Conservation (phyloP, 2,329 filamentous ascomycete genomes). For the Penicillium sp. region DNA sequence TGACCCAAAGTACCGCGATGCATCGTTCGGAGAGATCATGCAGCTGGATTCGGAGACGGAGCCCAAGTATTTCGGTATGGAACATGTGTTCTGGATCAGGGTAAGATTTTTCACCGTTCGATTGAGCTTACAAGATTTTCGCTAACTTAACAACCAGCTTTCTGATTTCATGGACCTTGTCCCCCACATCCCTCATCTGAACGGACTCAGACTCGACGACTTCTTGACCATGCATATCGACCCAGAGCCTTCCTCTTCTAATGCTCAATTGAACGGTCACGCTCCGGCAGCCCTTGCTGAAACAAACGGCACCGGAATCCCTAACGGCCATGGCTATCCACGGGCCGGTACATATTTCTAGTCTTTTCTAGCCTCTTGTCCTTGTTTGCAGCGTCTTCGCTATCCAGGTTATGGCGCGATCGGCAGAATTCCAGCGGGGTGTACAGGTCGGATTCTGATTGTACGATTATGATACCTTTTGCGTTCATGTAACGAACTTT, state of each 20-base stretch:
- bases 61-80: slow-evolving; percentile 51
- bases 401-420: slow-evolving; percentile 17
- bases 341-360: slow-evolving; percentile 44
- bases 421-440: slow-evolving; percentile 22
- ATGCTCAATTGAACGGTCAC: slow-evolving; percentile 33
- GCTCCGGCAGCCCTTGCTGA: slow-evolving; percentile 23
- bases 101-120: slow-evolving; percentile 28
- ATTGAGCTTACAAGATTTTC: background rate
- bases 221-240: slow-evolving; percentile 44
- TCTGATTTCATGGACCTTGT: slow-evolving; percentile 53
- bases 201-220: slow-evolving; percentile 41
- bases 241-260: slow-evolving; percentile 30
- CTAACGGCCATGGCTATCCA: slow-evolving; percentile 37
- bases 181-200: slow-evolving; percentile 49
- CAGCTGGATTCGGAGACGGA: slow-evolving; percentile 44
- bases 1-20: slow-evolving; percentile 36
- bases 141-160: slow-evolving; percentile 34
- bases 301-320: slow-evolving; percentile 27
- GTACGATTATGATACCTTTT: slow-evolving; percentile 47
- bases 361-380: slow-evolving; percentile 15
- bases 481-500: slow-evolving; percentile 28
- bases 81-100: slow-evolving; percentile 54
- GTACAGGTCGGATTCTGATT: slow-evolving; percentile 36
- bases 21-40: slow-evolving; percentile 40
- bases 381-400: slow-evolving; percentile 23